phyloP scores from a whole-genome alignment of 495 filamentous ascomycete genomes.

The Clavariopsis aquatica region DNA sequence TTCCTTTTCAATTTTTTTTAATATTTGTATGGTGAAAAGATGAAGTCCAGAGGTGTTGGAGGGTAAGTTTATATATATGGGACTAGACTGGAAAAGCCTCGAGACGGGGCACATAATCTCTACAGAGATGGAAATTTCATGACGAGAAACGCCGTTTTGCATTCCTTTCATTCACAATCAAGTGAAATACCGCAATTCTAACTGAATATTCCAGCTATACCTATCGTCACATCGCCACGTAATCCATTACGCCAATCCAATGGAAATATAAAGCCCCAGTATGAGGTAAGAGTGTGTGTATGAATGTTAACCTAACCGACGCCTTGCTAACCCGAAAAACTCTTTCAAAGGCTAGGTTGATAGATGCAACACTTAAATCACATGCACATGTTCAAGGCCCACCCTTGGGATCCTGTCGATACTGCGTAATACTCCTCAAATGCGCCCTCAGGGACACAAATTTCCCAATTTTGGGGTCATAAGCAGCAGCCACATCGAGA shows the following conservation, averaged over 20 bases:
- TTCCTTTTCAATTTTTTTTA: too few species aligned
- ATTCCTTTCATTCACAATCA: background rate
- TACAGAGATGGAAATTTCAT: too few species aligned
- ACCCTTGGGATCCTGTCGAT: slow-evolving; percentile 43
- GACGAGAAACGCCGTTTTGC: too few species aligned
- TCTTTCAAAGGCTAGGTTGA: background rate
- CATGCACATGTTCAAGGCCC: slow-evolving; percentile 20
- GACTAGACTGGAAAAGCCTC: too few species aligned
- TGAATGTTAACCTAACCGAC: background rate
- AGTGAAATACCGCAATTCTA: background rate
- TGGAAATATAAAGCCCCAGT: background rate
- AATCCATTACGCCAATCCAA: background rate
- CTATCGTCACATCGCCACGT: background rate
- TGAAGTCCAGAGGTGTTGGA: too few species aligned
- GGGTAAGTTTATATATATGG: too few species aligned
- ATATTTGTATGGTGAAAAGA: too few species aligned
- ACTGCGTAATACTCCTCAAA: slow-evolving; percentile 39
- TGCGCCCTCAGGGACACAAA: slow-evolving; percentile 36
- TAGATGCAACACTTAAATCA: background rate
- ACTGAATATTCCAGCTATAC: background rate
- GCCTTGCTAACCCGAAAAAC: background rate
- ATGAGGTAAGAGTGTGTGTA: background rate
- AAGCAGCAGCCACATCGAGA: slow-evolving; percentile 60
- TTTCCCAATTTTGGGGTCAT: slow-evolving; percentile 54
- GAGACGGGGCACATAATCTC: too few species aligned